Base-by-base conservation (phyloP, 2,329 filamentous ascomycete species). In the Drechslerella dactyloides region DNA sequence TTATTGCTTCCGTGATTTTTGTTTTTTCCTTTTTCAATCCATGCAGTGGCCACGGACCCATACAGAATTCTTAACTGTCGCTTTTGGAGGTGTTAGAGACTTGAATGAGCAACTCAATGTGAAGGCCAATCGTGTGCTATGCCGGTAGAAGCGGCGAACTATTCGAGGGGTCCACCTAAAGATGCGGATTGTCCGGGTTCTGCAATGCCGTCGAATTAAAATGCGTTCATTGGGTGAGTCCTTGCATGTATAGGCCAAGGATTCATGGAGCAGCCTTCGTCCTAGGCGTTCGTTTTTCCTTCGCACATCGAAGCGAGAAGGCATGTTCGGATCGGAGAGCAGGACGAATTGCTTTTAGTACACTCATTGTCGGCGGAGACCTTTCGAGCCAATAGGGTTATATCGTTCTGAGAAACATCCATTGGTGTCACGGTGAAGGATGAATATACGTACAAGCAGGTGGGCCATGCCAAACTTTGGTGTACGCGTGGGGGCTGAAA, bases 171-270 rank as follows among this genome's bases (percentile, higher is more conserved):
- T 24, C 54, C 21, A 56, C 66, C 46, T 58, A n/a, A 23, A 46
- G 46, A 59, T 59, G 37, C 51, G 33, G 54, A 17, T 5, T 50
- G 19, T 30, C 54, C 33, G 59, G 27, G 24, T 55, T 57, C 58
- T 59, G 53, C 58, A 35, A 17, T 56, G 23, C 24, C 40, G 27
- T 64, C 66, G 54, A 63, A 70, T 63, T 37, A 70, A 15, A 55
- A 5, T 19, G 10, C 44, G 59, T 56, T 3, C 19, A n/a, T 24
- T 11, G 30, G 27, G 46, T 48, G 44, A 57, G 53, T 48, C 54
- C 53, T 58, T 27, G 30, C 48, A 53, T 37, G 35, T 33, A 3
- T 35, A 10, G 27, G 54, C 54, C 58, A 70, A 64, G 66, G 59
- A 70, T 70, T 70, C 53, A 59, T n/a, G 44, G 52, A 44, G 40